phyloP scores from a whole-genome alignment of 805 yeast genomes.

The Alloascoidea hylecoeti region DNA sequence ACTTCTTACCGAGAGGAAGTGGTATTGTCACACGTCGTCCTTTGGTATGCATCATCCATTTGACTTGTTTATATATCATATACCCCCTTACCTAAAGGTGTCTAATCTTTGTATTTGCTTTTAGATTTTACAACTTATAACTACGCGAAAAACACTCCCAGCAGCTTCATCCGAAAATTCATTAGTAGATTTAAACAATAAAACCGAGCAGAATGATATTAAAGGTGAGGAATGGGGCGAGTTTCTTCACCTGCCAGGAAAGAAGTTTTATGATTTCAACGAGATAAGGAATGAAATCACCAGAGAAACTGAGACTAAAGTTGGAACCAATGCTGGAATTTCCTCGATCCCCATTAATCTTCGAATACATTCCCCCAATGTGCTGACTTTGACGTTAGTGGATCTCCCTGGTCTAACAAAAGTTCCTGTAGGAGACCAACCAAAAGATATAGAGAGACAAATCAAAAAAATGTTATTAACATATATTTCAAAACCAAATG shows the following conservation, averaged over 20 bases:
- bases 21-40: conserved; percentile 92
- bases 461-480: conserved; percentile 88
- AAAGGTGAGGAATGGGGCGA: conserved; percentile 88
- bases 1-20: conserved; percentile 83
- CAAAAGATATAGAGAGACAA: conserved; percentile 90
- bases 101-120: too few relatives aligned
- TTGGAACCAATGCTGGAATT: conserved; percentile 67
- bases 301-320: conserved; percentile 76
- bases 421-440: conserved; percentile 98
- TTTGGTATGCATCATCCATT: too few relatives aligned
- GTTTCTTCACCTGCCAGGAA: conserved; percentile 82
- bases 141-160: conserved; percentile 31
- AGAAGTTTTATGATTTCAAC: conserved; percentile 75
- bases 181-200: conserved; percentile 5
- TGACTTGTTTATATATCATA: too few relatives aligned
- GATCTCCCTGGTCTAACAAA: conserved; percentile 96
- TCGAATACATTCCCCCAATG: conserved; percentile 88
- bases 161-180: conserved; percentile 5
- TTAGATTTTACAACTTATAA: conserved; percentile 71
- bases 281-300: conserved; percentile 87
- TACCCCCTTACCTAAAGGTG: too few relatives aligned
- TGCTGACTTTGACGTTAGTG: conserved; percentile 82
- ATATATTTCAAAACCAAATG: conserved; percentile 90
- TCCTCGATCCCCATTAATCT: conserved; percentile 87
- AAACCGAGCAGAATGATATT: conserved; percentile 8